Evolutionary conservation across 805 yeast genomes (phyloP).

Genomic region (Candida methanosorbosa): DNA sequence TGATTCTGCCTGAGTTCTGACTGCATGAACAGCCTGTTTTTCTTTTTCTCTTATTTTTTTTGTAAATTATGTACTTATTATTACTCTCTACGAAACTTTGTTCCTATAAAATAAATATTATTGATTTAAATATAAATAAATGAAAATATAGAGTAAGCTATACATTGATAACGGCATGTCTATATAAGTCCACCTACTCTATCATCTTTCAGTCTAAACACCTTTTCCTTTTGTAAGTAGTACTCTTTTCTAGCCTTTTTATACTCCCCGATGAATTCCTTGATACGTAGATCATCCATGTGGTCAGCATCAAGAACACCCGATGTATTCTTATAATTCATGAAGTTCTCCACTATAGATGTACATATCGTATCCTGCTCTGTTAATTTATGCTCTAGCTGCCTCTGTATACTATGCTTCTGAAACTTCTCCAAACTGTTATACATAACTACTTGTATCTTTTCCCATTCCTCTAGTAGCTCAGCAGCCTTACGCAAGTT

Average conservation of each 20-base stretch:
- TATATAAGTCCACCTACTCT: conserved; percentile 25
- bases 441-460: conserved; percentile 20
- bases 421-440: conserved; percentile 19
- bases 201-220: conserved; percentile 37
- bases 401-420: conserved; percentile 26
- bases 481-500: conserved; percentile 17
- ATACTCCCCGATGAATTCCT: conserved; percentile 32
- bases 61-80: background rate
- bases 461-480: conserved; percentile 11
- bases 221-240: conserved; percentile 37
- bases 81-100: background rate
- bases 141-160: background rate
- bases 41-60: background rate
- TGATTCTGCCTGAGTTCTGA: conserved; percentile 47
- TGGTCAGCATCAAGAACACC: conserved; percentile 18
- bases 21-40: background rate
- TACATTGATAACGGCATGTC: background rate
- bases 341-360: conserved; percentile 7
- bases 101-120: too few relatives aligned
- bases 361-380: conserved; percentile 11
- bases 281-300: conserved; percentile 15
- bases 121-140: background rate
- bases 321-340: conserved; percentile 9
- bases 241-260: conserved; percentile 30
- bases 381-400: conserved; percentile 24